Conservation (phyloP, 768 basidiomycete species). For the Boletus pseudo-olivaceus region DNA sequence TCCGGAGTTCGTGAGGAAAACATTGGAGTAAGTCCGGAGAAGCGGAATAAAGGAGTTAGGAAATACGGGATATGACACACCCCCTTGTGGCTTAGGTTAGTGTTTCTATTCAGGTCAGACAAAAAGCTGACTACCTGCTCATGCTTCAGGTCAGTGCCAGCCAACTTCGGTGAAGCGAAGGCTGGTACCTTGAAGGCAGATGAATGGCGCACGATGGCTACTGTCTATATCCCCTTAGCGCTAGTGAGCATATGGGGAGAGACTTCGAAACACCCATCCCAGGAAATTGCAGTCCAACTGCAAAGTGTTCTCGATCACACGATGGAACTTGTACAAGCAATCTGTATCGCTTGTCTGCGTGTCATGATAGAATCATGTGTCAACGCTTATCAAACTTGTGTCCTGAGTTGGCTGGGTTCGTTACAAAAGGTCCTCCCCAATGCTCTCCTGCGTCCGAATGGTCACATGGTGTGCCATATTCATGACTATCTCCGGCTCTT, state of each 20-base stretch:
- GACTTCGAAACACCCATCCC: background rate
- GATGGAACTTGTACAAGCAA: conserved; percentile 29
- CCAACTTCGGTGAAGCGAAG: too few species aligned
- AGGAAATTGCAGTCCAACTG: background rate
- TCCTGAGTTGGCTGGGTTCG: conserved; percentile 17
- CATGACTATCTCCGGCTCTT: conserved; percentile 34
- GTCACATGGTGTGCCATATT: conserved; percentile 31
- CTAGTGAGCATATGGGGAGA: conserved; percentile 21
- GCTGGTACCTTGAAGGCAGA: too few species aligned
- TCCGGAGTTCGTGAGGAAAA: too few species aligned
- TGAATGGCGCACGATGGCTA: too few species aligned
- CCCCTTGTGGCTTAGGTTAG: too few species aligned
- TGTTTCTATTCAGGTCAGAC: too few species aligned
- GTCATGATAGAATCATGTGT: conserved; percentile 8
- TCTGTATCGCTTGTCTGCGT: conserved; percentile 15
- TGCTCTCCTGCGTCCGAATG: conserved; percentile 16
- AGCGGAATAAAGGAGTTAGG: too few species aligned
- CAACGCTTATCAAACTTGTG: conserved; percentile 3
- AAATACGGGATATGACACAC: too few species aligned
- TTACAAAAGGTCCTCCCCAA: conserved; percentile 21
- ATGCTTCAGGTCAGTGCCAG: too few species aligned
- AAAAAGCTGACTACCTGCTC: too few species aligned
- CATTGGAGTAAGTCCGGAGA: too few species aligned
- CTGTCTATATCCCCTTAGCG: background rate
- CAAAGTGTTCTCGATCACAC: conserved; percentile 21